Evolutionary conservation across 2,329 filamentous ascomycete genomes (phyloP), one percentile per base, ranked within the genome.

Genomic region (Epichloe baconii): DNA sequence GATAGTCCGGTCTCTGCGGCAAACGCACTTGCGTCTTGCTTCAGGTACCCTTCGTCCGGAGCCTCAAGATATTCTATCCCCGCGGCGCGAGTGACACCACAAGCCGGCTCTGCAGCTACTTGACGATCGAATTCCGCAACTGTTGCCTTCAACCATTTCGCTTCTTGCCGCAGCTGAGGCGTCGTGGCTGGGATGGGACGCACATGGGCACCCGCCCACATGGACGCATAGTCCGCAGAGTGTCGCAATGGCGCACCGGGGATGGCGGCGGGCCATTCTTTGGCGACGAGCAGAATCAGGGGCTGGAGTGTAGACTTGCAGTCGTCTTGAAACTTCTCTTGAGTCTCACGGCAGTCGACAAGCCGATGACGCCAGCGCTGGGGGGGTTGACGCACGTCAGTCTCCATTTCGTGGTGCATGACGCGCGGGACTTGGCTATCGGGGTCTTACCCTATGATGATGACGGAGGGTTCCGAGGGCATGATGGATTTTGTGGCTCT

Each of bases 121-220:
- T 62, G 61, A 1, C 54, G 48, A 34, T 54, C 46, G 8, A 68
- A 56, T 37, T 64, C 61, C 5, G 49, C 53, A 3, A 60, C 56
- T 0, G 65, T 62, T 1, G 52, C 36, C 50, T 57, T 65, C 2
- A 68, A 44, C 65, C 65, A 68, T 1, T 50, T 44, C 1, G 65
- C 66, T 50, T 68, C 65, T 19, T 60, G 61, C 5, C 47, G 55
- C 1, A 67, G 52, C 44, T 68, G 66, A 2, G 64, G 55, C 5
- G 64, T 65, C 6, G 59, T 59, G 2, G 59, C 64, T 2, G 72
- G 71, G 36, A 78, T 71, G 57, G 71, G 75, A 41, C 76, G 70
- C 55, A 78, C 76, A 58, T 80, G 75, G 2, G 77, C 76, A 11
- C 77, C 77, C 37, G 71, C 77, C 76, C 76, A 79, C 48, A 76